phyloP scores from a whole-genome alignment of 768 basidiomycete genomes.

The Kockovaella imperatae region DNA sequence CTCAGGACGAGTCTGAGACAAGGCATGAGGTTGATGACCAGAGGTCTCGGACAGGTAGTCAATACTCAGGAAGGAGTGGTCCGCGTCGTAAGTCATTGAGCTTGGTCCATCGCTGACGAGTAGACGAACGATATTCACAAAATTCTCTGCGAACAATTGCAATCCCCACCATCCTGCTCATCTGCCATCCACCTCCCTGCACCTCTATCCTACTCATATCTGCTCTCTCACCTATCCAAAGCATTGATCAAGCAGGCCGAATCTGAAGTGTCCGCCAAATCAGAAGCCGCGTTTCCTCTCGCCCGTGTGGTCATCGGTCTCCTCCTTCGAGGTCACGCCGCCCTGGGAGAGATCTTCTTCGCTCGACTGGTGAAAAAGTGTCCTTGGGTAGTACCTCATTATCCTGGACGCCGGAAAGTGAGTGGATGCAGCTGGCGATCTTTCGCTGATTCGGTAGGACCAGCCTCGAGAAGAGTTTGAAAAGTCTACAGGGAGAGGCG shows the following conservation, averaged over 20 bases:
- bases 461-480: constrained; percentile 46
- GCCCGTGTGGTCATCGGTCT: constrained; percentile 67
- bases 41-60: constrained; percentile 40
- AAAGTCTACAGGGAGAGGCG: constrained; percentile 44
- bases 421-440: constrained; percentile 9
- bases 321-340: constrained; percentile 51
- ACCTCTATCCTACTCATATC: constrained; percentile 54
- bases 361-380: constrained; percentile 80
- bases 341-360: constrained; percentile 69
- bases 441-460: constrained; percentile 22
- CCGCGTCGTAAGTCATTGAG: constrained; percentile 34
- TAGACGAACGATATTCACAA: constrained; percentile 47
- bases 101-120: constrained; percentile 6
- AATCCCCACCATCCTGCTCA: constrained; percentile 9
- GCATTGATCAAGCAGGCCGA: constrained; percentile 84
- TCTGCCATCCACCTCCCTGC: constrained; percentile 19
- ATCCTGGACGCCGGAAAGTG: constrained; percentile 53
- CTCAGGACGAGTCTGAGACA: constrained; percentile 18
- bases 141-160: constrained; percentile 38
- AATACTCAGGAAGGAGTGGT: constrained; percentile 31
- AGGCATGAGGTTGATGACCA: constrained; percentile 36
- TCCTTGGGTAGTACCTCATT: constrained; percentile 72
- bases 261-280: constrained; percentile 83
- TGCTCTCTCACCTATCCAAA: constrained; percentile 82
- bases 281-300: constrained; percentile 73